A percentile compares a stretch with the other conserved stretches of the same genome.
Conservation (phyloP, 495 filamentous ascomycete genomes). For the Tuber melanosporum region DNA sequence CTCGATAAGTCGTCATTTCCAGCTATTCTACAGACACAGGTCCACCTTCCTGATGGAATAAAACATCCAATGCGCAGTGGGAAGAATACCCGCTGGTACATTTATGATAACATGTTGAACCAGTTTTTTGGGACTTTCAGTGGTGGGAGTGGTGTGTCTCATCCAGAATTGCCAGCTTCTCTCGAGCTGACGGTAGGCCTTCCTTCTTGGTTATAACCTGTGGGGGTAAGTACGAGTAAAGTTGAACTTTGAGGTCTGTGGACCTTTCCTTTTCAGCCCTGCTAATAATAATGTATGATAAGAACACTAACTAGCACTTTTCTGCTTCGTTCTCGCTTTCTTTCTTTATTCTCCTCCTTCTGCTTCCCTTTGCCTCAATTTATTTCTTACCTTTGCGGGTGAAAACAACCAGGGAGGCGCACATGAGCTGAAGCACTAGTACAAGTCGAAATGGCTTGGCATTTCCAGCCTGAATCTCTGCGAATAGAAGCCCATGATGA, state of each 20-base stretch:
- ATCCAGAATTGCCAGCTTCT: neutral
- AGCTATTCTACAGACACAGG: neutral
- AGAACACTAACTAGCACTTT: no score
- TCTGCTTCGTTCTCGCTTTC: conserved; percentile 1
- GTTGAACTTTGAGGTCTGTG: neutral
- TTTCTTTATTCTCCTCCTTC: neutral
- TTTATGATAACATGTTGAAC: neutral
- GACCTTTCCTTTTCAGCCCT: neutral
- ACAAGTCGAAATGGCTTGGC: neutral
- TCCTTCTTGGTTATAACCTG: neutral
- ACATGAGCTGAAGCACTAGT: neutral
- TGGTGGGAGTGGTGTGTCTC: neutral
- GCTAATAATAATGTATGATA: neutral
- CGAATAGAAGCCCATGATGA: neutral
- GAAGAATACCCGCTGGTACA: neutral
- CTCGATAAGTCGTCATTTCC: neutral
- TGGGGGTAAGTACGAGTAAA: neutral
- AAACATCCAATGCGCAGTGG: neutral
- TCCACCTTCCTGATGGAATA: neutral
- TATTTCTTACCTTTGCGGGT: neutral
- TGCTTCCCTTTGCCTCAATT: neutral
- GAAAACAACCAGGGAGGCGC: neutral
- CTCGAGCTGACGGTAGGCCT: neutral
- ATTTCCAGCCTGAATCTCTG: neutral
- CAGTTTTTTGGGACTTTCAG: neutral